Evolutionary conservation across 192 early-diverging fungal genomes (phyloP), one percentile per base, ranked within the genome.

Genomic region (Coemansia sp.): DNA sequence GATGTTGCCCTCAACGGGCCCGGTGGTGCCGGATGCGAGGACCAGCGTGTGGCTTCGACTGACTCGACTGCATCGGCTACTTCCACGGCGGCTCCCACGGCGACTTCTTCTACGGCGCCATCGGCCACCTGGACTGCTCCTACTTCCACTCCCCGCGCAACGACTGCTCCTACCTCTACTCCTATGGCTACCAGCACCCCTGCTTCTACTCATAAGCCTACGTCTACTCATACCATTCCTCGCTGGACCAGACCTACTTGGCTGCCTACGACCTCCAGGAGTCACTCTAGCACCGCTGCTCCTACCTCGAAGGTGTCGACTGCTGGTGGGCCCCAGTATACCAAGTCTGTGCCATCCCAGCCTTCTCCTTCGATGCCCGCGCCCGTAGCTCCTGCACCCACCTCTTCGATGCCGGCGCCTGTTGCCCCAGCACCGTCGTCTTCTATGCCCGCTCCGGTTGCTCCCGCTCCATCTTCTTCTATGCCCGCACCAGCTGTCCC

Each of bases 1-100:
- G 77, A 79, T 34, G 57, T 70, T 43, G 69, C 37, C 2, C 41
- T 79, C 41, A 70, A 70, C 37, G 72, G 72, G 6, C 60, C 63
- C 5, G 72, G 72, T n/a, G 61, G 62, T 12, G 62, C 33, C 26
- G 72, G 68, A 5, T 66, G 77, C 31, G 61, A 28, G 5, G 52
- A 55, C 8, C 64, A 66, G 62, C 67, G 61, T 48, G n/a, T 35
- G 28, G 36, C 38, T 6, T 43, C 36, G 28, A 14, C 33, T 10
- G 33, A 6, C 18, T 14, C 62, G 23, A 31, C 60, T 31, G 16
- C 60, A 25, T 16, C 38, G 42, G 23, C 25, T 20, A 50, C 38
- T 38, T 9, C 45, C n/a, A 25, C 43, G 53, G 35, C 31, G 21
- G 23, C 31, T 7, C 5, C 57, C 2, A 3, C 59, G 5, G 62